Percentiles rank a stretch among this genome's conserved stretches.
phyloP scores from a whole-genome alignment of 352 stramenopile genomes.

The Globisporangium camurandrum region DNA sequence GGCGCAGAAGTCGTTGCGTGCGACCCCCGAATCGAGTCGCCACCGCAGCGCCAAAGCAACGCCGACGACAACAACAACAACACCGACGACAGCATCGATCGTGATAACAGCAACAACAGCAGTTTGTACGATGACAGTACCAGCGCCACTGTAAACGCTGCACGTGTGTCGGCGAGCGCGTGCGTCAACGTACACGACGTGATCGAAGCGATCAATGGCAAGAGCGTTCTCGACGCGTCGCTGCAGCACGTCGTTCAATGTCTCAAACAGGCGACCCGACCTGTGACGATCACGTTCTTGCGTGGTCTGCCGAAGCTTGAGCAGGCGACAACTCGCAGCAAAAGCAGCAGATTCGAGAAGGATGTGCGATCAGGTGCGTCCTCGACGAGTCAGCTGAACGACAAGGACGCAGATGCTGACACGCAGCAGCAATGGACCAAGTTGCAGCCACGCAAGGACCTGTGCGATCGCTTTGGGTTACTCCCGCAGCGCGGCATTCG shows the following conservation, averaged over 20 bases:
- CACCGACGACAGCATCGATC: constrained; percentile 4
- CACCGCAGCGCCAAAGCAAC: too few species aligned
- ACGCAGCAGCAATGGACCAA: constrained; percentile 2
- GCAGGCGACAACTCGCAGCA: too few species aligned
- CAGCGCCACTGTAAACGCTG: background rate
- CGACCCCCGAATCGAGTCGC: background rate
- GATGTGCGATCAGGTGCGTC: too few species aligned
- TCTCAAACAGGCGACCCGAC: constrained; percentile 32
- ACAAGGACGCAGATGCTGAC: background rate
- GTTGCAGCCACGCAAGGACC: constrained; percentile 17
- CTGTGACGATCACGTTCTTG: constrained; percentile 41
- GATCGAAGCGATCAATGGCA: constrained; percentile 40
- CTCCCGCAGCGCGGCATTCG: constrained; percentile 28
- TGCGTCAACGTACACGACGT: constrained; percentile 20
- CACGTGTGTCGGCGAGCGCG: background rate
- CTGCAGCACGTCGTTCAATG: constrained; percentile 23
- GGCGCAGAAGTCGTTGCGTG: constrained; percentile 25
- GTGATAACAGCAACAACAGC: constrained; percentile 3
- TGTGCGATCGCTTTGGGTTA: constrained; percentile 39
- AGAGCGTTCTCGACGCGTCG: constrained; percentile 23
- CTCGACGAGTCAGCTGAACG: background rate
- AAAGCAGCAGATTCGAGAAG: background rate
- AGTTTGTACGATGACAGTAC: background rate
- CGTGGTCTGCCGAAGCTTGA: constrained; percentile 24
- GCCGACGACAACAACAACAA: background rate